Evolutionary conservation across 2,329 filamentous ascomycete species (phyloP), one percentile per base, ranked within the genome.

Genomic region (Verticillium isaacii): DNA sequence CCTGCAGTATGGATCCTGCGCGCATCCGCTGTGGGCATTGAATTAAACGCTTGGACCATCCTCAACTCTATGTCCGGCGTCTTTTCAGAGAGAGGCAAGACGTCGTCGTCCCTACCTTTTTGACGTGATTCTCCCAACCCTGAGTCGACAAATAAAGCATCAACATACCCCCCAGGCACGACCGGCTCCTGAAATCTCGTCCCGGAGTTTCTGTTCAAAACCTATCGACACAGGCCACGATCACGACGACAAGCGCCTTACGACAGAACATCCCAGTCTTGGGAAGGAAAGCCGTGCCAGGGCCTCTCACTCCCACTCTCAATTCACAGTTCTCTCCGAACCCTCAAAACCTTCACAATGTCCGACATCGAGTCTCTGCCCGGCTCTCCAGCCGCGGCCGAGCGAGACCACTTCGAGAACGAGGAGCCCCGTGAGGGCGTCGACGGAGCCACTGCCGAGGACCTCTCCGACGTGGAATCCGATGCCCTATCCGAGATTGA

Each of bases 401-500:
- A 72, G 39, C 64, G 71, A 59, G 67, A 72, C 32, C 60, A 60
- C 9, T 64, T 69, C 50, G 68, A 67, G 59, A 70, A 63, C 60
- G 56, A 74, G 50, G 72, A 72, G 41, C 54, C 32, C 54, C 54
- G n/a, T 3, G 25, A 56, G 32, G 54, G 68, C 55, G 74, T 76
- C n/a, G 76, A 80, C 37, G 78, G 79, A 57, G 65, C 71, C 3
- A 77, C 71, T 14, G 76, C 74, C 5, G 77, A 74, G 6, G 77
- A 75, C 60, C 75, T 76, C 50, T 82, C 80, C 2, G 85, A 88
- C 65, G 78, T 78, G 59, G 84, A 87, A 14, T 85, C 83, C 66
- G 85, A 87, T 65, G 74, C 82, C 45, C 81, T 90, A 1, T 89
- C 87, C 25, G 88, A 90, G 70, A 85, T 89, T 65, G 88, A 90